Conservation (phyloP, 192 early-diverging fungal genomes). For the Pilobolus umbonatus region DNA sequence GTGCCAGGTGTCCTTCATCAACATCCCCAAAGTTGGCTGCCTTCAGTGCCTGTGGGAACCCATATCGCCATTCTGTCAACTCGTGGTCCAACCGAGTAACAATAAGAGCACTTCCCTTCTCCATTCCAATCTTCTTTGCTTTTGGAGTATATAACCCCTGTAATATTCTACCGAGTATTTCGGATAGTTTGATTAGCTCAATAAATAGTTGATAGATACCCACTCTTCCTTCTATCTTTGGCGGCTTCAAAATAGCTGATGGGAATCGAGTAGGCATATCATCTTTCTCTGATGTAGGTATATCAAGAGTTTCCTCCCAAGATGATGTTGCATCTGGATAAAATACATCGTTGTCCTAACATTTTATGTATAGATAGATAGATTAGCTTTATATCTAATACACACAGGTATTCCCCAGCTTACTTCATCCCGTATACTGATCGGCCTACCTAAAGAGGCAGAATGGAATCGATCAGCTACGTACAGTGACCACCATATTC, state of each 20-base stretch:
- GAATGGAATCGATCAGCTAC: conserved; percentile 65
- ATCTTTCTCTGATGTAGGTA: conserved; percentile 10
- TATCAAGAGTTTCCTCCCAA: conserved; percentile 30
- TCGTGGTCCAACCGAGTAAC: conserved; percentile 31
- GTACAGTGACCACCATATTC: conserved; percentile 74
- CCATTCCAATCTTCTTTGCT: conserved; percentile 22
- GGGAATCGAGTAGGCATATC: conserved; percentile 15
- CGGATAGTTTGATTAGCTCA: conserved; percentile 32
- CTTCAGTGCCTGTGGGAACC: conserved; percentile 26
- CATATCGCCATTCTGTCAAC: conserved; percentile 35
- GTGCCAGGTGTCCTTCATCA: conserved; percentile 22
- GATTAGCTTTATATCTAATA: not conserved
- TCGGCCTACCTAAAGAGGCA: conserved; percentile 59
- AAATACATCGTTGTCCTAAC: conserved; percentile 31
- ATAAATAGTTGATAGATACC: conserved; percentile 32
- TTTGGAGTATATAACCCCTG: conserved; percentile 35
- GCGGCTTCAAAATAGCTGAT: conserved; percentile 17
- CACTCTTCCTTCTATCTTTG: conserved; percentile 3
- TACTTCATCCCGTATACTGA: conserved; percentile 42
- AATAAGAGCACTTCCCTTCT: conserved; percentile 31
- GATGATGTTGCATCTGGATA: conserved; percentile 24
- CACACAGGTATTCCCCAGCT: not conserved
- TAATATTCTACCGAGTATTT: conserved; percentile 34
- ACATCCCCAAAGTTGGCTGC: conserved; percentile 20
- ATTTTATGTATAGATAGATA: not conserved